Base-by-base conservation (phyloP, 2,329 filamentous ascomycete genomes). In the Pyricularia sp. region DNA sequence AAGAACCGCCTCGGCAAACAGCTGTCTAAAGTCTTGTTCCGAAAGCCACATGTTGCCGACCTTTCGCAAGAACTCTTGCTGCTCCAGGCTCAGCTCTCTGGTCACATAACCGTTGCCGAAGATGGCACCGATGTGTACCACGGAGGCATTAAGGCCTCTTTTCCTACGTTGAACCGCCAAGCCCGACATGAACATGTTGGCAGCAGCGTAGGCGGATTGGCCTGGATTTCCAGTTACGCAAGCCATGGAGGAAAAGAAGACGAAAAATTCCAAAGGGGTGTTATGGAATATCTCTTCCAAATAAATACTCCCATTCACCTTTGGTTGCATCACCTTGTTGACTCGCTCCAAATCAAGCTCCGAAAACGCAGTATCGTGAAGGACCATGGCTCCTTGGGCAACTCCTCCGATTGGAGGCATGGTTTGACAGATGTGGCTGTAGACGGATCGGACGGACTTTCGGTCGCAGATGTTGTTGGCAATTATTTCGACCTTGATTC, bases 231-330 rank as follows among this genome's bases (percentile, higher is more conserved):
- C 62, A 19, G 55, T n/a, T 4, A 57, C 49, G 30, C 24, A 30
- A 4, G 59, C 44, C 9, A 62, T 31, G 16, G 63, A 65, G 2
- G 65, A 65, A 10, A 67, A 64, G 26, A 65, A 55, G 31, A 67
- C 60, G 30, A 67, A 67, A 22, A 67, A 67, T 28, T 67, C 67
- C 6, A 68, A 66, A 22, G 64, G 62, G 35, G 8, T 16, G 9
- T 68, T 30, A 7, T 60, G 30, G 59, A 74, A 71, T 3, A 70
- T 22, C 10, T 71, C 68, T 55, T 73, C 67, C 9, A 74, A 64
- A 31, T 69, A 64, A 2, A 33, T 65, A 4, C 65, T 69, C 1
- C 72, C 72, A 12, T 69, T 65, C 3, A 75, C 66, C 61, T 74
- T 75, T 16, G 73, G 72, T 19, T 30, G 44, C 28, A 22, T 44